These are phyloP conservation scores for Nakaseomyces glabratus DNA, from an alignment of 1,139 yeast genomes.

Conservation along the genomic window DNA sequence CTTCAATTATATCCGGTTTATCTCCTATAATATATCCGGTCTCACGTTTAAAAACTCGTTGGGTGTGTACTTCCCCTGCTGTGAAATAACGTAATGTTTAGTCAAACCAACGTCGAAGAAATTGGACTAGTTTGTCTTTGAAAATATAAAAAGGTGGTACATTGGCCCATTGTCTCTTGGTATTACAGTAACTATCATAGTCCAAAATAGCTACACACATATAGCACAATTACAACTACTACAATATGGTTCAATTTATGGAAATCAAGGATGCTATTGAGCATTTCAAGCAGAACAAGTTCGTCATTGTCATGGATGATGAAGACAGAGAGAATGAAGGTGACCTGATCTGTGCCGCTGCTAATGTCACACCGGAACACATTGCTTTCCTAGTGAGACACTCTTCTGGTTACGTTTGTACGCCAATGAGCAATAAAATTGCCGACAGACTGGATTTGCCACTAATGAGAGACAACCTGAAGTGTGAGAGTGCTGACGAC, in stretches of 20 bases:
- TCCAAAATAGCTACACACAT: no score
- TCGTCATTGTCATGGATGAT: constrained; percentile 90
- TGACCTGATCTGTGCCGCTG: constrained; percentile 88
- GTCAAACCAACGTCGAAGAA: no score
- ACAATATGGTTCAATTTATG: constrained; percentile 33
- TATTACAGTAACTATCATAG: no score
- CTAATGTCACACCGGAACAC: constrained; percentile 64
- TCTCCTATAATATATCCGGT: no score
- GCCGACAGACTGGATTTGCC: constrained; percentile 79
- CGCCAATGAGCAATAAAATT: constrained; percentile 65
- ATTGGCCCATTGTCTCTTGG: no score
- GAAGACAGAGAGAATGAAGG: constrained; percentile 97
- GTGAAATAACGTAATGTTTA: no score
- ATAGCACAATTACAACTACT: not conserved
- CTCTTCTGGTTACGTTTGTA: constrained; percentile 89
- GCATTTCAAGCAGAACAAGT: constrained; percentile 79
- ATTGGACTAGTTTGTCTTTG: no score
- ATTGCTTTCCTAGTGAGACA: constrained; percentile 94
- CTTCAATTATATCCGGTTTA: no score
- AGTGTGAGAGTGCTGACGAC: constrained; percentile 28
- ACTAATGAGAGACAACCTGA: constrained; percentile 50
- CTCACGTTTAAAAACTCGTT: no score
- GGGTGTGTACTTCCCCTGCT: no score
- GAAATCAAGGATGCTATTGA: constrained; percentile 66
- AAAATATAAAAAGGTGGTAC: no score